These are phyloP conservation scores for Metschnikowia rubicola DNA, from an alignment of 805 yeast species.

Conservation along the genomic window DNA sequence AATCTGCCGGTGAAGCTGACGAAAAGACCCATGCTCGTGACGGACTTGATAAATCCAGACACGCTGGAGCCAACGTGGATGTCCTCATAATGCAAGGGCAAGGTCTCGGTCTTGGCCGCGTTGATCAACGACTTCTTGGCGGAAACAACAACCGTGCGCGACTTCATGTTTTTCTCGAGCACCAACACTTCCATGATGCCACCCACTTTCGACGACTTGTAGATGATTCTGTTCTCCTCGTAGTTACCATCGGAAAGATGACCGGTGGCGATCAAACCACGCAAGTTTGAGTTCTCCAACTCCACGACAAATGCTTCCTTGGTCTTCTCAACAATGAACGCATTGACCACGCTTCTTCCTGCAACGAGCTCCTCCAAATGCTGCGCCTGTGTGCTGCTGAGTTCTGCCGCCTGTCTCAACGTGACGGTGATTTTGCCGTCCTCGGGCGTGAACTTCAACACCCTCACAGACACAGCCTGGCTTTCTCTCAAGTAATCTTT, in stretches of 20 bases:
- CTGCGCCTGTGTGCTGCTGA: slow-evolving; percentile 45
- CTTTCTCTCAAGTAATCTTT: slow-evolving; percentile 76
- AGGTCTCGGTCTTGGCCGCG: slow-evolving; percentile 49
- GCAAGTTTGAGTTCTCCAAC: slow-evolving; percentile 42
- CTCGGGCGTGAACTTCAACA: slow-evolving; percentile 52
- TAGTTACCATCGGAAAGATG: slow-evolving; percentile 75
- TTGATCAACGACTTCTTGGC: slow-evolving; percentile 64
- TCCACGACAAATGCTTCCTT: slow-evolving; percentile 72
- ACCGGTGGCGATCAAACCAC: slow-evolving; percentile 71
- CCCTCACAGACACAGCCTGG: slow-evolving; percentile 73
- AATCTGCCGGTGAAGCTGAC: slow-evolving; percentile 76
- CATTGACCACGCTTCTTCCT: slow-evolving; percentile 63
- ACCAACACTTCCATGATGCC: slow-evolving; percentile 57
- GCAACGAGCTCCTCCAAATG: slow-evolving; percentile 46
- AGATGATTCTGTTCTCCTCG: slow-evolving; percentile 64
- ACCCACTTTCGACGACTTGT: slow-evolving; percentile 65
- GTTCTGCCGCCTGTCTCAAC: slow-evolving; percentile 60
- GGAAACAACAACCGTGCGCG: slow-evolving; percentile 59
- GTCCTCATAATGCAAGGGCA: slow-evolving; percentile 64
- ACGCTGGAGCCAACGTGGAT: slow-evolving; percentile 47
- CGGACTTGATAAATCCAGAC: slow-evolving; percentile 74
- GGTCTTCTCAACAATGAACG: slow-evolving; percentile 65
- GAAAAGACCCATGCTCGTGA: slow-evolving; percentile 78
- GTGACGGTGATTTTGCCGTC: slow-evolving; percentile 65
- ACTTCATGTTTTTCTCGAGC: slow-evolving; percentile 60